phyloP scores from a whole-genome alignment of 2,329 filamentous ascomycete species.

The Monosporascus sp. region DNA sequence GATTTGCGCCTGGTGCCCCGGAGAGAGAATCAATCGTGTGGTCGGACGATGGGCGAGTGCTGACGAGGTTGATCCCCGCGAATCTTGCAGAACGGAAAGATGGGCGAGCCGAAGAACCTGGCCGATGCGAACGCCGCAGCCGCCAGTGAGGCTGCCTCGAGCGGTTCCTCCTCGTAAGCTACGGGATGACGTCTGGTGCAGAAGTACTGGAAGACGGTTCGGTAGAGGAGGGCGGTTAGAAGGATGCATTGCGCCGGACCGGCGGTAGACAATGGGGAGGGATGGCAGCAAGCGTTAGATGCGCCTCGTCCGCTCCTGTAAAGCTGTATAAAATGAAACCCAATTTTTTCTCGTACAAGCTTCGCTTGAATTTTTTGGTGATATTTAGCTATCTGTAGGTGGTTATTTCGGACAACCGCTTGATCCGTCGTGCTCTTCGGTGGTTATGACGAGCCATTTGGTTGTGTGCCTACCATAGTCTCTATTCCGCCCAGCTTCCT shows the following conservation, averaged over 20 bases:
- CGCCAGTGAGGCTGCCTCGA: constrained; percentile 31
- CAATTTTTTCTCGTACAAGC: background rate
- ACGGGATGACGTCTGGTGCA: constrained; percentile 9
- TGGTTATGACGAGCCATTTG: too few species aligned
- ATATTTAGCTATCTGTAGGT: too few species aligned
- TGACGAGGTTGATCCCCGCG: constrained; percentile 31
- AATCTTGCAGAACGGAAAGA: constrained; percentile 79
- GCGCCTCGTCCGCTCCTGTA: constrained; percentile 17
- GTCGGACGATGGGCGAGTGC: constrained; percentile 11
- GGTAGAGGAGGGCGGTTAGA: background rate
- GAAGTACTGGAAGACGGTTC: constrained; percentile 3
- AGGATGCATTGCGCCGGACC: background rate
- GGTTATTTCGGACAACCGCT: too few species aligned
- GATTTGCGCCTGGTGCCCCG: too few species aligned
- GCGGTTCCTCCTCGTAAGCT: constrained; percentile 31
- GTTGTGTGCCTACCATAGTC: too few species aligned
- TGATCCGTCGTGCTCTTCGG: too few species aligned
- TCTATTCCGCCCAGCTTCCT: too few species aligned
- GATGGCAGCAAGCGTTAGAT: constrained; percentile 6
- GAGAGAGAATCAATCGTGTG: constrained; percentile 4
- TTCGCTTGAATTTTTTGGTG: background rate
- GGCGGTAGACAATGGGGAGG: constrained; percentile 14
- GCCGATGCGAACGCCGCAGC: constrained; percentile 47
- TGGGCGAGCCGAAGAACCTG: constrained; percentile 76
- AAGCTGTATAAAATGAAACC: constrained; percentile 25